Evolutionary conservation across 768 basidiomycete genomes (phyloP).

Genomic region (Boletus rubescentipes): DNA sequence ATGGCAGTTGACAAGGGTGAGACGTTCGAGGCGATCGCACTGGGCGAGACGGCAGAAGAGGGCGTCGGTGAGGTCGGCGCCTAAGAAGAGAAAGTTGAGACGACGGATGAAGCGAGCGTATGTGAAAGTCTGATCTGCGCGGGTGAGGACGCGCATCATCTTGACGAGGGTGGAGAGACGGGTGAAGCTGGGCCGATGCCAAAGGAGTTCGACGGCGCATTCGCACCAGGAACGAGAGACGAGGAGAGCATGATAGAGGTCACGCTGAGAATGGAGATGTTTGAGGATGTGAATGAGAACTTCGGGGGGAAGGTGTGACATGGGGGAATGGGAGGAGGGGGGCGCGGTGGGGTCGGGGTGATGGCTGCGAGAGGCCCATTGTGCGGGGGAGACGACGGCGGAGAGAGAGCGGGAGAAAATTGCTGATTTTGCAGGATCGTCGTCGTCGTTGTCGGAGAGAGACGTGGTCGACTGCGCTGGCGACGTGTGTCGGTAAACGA

Average conservation of each 20-base stretch:
- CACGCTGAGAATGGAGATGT: constrained; percentile 69
- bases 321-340: constrained; percentile 47
- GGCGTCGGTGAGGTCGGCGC: constrained; percentile 67
- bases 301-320: constrained; percentile 80
- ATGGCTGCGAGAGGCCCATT: constrained; percentile 46
- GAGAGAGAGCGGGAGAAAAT: constrained; percentile 38
- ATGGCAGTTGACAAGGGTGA: constrained; percentile 82
- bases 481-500: constrained; percentile 42
- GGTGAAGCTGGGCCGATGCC: constrained; percentile 85
- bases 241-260: constrained; percentile 72
- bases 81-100: constrained; percentile 81
- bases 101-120: constrained; percentile 88
- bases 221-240: constrained; percentile 95
- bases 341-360: constrained; percentile 34
- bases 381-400: constrained; percentile 59
- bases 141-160: constrained; percentile 71
- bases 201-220: constrained; percentile 91
- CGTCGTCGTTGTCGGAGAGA: constrained; percentile 70
- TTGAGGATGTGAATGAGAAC: constrained; percentile 91
- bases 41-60: constrained; percentile 66
- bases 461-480: constrained; percentile 75
- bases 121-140: constrained; percentile 72
- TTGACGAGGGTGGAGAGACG: constrained; percentile 69
- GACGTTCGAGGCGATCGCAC: constrained; percentile 82
- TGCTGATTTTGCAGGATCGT: constrained; percentile 54